A percentile compares a stretch with the other conserved stretches of the same genome.
Conservation (phyloP, 1,284 basidiomycete species). For the Lentinula novae-zelandiae region DNA sequence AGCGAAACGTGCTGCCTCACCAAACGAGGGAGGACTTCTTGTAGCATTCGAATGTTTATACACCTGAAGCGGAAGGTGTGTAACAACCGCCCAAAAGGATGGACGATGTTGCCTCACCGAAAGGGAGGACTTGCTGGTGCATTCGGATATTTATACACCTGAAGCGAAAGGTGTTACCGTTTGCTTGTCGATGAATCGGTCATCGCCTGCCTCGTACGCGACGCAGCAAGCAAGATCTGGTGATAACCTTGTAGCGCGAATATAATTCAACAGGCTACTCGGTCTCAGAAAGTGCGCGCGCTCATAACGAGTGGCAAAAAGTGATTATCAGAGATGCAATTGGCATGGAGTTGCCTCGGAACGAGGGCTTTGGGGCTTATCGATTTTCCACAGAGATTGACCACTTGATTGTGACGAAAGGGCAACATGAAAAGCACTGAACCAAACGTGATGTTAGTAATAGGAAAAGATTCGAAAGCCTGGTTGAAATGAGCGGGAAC, state of each 20-base stretch:
- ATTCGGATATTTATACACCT: constrained; percentile 5
- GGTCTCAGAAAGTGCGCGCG: neutral
- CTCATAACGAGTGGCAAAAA: neutral
- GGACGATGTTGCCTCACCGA: constrained; percentile 1
- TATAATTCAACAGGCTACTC: neutral
- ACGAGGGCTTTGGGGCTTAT: neutral
- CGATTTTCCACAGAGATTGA: neutral
- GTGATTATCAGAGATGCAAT: neutral
- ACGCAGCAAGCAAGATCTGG: neutral
- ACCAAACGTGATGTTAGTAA: too few species aligned
- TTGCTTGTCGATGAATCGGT: neutral
- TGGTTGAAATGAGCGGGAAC: neutral
- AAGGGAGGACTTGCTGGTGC: neutral
- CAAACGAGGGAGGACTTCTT: neutral
- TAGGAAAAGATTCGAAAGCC: neutral
- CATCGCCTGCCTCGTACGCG: neutral
- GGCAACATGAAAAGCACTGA: neutral
- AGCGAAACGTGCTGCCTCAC: constrained; percentile 8
- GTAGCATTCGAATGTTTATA: neutral
- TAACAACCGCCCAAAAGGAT: neutral
- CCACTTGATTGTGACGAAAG: neutral
- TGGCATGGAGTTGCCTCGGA: neutral
- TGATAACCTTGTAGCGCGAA: neutral
- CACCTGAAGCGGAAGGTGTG: constrained; percentile 8
- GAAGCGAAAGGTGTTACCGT: constrained; percentile 5